phyloP scores from a whole-genome alignment of 2,329 filamentous ascomycete genomes.

The Penicillium sp. region DNA sequence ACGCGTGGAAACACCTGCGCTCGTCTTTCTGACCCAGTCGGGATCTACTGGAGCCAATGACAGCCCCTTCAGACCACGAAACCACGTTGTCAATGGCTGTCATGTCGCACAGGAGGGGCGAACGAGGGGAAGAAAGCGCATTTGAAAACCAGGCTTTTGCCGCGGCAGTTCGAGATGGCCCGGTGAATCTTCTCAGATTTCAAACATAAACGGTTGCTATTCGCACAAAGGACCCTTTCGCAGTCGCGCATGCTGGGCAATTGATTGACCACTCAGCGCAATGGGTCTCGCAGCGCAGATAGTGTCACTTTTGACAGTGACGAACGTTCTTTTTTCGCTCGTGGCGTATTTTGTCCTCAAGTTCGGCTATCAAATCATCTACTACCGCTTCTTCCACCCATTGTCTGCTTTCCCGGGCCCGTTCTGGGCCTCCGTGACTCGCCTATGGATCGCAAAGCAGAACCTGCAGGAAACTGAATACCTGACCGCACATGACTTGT shows the following conservation, averaged over 20 bases:
- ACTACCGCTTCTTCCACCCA: slow-evolving; percentile 48
- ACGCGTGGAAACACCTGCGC: neutral
- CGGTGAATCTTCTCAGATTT: neutral
- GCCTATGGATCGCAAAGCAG: slow-evolving; percentile 51
- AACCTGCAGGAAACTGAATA: slow-evolving; percentile 46
- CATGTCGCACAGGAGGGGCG: neutral
- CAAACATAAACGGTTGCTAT: neutral
- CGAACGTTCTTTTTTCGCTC: slow-evolving; percentile 18
- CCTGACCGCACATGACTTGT: slow-evolving; percentile 37
- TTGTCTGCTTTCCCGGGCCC: slow-evolving; percentile 49
- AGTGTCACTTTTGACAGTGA: slow-evolving; percentile 24
- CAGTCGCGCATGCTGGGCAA: slow-evolving; percentile 7
- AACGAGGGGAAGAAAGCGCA: neutral
- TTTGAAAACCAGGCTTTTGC: neutral
- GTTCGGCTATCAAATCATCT: slow-evolving; percentile 33
- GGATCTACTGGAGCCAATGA: neutral
- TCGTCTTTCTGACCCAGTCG: neutral
- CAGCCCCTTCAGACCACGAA: neutral
- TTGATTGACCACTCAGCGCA: slow-evolving; percentile 5
- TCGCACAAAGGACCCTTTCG: neutral
- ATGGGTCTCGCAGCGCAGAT: slow-evolving; percentile 24
- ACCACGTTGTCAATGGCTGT: neutral
- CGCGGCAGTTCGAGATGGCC: too few relatives aligned
- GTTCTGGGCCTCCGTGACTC: slow-evolving; percentile 51
- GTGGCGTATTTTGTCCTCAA: slow-evolving; percentile 21